phyloP scores from a whole-genome alignment of 2,329 filamentous ascomycete genomes.

The Aureobasidium vineae region DNA sequence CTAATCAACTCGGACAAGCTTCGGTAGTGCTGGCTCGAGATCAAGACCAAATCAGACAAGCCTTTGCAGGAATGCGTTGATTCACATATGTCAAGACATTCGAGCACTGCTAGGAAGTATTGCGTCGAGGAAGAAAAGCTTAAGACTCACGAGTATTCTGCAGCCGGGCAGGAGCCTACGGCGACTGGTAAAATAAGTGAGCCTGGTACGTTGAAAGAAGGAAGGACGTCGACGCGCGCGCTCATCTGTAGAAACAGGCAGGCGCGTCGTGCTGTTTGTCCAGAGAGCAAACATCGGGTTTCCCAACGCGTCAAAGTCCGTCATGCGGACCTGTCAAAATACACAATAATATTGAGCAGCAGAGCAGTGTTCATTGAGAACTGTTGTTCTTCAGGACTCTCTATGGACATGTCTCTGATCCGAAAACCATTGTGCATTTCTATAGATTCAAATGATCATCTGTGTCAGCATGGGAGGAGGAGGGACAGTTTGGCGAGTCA shows the following conservation, averaged over 20 bases:
- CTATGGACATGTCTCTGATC: neutral
- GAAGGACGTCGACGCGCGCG: neutral
- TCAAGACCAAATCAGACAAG: neutral
- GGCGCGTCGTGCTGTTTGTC: neutral
- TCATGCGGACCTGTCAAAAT: neutral
- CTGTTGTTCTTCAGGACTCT: neutral
- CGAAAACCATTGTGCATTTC: neutral
- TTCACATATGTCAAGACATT: neutral
- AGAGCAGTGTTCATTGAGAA: neutral
- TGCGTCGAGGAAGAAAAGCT: neutral
- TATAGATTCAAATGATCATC: neutral
- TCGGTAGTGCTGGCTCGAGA: neutral
- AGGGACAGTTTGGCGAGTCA: neutral
- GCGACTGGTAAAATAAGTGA: neutral
- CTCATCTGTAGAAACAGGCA: neutral
- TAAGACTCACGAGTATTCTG: neutral
- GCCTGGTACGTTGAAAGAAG: neutral
- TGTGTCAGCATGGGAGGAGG: neutral
- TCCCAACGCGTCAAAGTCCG: neutral
- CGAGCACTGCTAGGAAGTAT: neutral
- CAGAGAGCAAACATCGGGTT: neutral
- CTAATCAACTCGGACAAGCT: neutral
- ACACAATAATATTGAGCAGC: neutral
- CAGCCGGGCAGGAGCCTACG: neutral
- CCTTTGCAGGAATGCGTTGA: neutral